Conservation (phyloP, 768 basidiomycete species). For the Xerocomus potaroensis region DNA sequence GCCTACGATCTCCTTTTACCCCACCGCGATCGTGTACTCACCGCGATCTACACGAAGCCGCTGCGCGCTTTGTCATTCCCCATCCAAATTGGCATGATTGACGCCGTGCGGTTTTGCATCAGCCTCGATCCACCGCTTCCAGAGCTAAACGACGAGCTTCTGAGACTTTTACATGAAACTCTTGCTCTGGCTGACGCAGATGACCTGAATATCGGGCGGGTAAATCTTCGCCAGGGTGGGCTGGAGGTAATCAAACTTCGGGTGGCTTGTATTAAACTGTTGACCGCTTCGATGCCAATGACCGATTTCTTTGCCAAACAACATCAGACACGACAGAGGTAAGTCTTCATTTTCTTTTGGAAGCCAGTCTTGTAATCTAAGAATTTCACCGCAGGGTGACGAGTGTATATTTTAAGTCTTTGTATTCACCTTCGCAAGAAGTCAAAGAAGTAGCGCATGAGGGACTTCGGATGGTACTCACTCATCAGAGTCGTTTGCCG, state of each 20-base stretch:
- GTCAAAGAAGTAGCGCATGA: conserved; percentile 96
- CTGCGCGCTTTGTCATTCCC: conserved; percentile 90
- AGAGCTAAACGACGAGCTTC: conserved; percentile 88
- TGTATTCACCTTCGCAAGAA: conserved; percentile 87
- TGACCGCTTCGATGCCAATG: conserved; percentile 92
- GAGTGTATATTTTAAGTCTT: conserved; percentile 95
- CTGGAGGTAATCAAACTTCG: conserved; percentile 85
- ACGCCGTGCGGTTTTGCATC: conserved; percentile 92
- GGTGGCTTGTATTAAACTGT: conserved; percentile 87
- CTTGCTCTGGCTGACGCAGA: conserved; percentile 95
- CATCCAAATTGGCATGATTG: conserved; percentile 97
- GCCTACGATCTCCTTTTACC: conserved; percentile 77
- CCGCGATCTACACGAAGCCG: conserved; percentile 93
- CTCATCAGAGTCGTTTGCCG: conserved; percentile 86
- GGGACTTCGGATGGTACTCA: conserved; percentile 82
- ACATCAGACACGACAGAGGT: conserved; percentile 82
- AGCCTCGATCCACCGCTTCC: conserved; percentile 85
- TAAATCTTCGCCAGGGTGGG: conserved; percentile 69
- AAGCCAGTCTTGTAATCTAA: not conserved
- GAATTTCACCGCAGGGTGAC: conserved; percentile 62
- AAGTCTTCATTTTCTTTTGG: conserved; percentile 15
- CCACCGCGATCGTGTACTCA: conserved; percentile 84
- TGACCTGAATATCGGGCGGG: conserved; percentile 74
- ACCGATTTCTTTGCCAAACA: conserved; percentile 92
- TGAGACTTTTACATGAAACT: conserved; percentile 88